A percentile compares a stretch with the other conserved stretches of the same genome.
Evolutionary conservation across 2,329 filamentous ascomycete species (phyloP).

Genomic region (Aurifilum marmelostoma): DNA sequence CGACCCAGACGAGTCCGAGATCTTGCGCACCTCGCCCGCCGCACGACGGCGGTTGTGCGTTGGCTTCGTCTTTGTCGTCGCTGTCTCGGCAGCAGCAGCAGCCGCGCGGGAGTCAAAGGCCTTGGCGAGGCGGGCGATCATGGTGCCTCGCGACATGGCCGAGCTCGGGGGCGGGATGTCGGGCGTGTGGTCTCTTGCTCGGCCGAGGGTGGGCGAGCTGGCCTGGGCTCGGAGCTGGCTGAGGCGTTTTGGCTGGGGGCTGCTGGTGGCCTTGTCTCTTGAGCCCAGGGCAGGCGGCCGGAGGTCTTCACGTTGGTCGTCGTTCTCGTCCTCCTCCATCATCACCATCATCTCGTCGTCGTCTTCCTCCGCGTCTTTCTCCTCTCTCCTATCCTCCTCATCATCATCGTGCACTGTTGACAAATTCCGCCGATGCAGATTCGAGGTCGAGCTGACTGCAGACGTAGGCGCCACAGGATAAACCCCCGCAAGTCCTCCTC

Average conservation of each 20-base stretch:
- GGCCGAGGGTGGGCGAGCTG: slow-evolving; percentile 34
- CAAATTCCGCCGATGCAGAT: slow-evolving; percentile 24
- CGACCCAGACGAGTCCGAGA: slow-evolving; percentile 23
- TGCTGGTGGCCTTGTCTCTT: background rate
- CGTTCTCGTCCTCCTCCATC: background rate
- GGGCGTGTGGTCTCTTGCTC: slow-evolving; percentile 14
- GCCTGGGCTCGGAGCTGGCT: slow-evolving; percentile 31
- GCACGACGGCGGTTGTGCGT: slow-evolving; percentile 6
- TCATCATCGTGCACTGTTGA: slow-evolving; percentile 31
- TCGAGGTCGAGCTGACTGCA: slow-evolving; percentile 5
- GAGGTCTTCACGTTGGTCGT: background rate
- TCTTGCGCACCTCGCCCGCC: slow-evolving; percentile 26
- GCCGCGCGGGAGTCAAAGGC: slow-evolving; percentile 38
- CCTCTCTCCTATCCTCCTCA: background rate
- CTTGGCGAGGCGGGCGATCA: slow-evolving; percentile 32
- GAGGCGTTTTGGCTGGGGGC: slow-evolving; percentile 11
- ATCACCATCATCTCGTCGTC: background rate
- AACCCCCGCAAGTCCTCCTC: background rate
- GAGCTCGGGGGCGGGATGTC: slow-evolving; percentile 30
- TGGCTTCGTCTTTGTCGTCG: background rate
- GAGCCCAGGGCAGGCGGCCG: background rate
- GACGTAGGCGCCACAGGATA: slow-evolving; percentile 1
- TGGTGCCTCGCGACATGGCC: slow-evolving; percentile 33
- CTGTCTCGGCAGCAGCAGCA: background rate
- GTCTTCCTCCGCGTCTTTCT: background rate